These are phyloP conservation scores for Endotrypanum monterogeii DNA, from an alignment of 208 protist species.

Conservation along the genomic window DNA sequence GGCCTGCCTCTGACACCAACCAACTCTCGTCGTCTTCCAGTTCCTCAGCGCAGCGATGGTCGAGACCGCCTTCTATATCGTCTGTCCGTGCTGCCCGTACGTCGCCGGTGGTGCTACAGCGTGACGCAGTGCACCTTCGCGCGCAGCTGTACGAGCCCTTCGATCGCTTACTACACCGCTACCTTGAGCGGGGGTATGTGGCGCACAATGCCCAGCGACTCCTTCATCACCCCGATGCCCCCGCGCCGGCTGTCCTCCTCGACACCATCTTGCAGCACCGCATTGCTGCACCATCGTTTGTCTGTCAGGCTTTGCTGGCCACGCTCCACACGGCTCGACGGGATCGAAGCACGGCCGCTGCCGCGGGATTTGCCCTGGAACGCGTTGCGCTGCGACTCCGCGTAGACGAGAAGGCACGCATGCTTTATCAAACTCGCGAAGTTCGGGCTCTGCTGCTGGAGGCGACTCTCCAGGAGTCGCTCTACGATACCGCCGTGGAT, in stretches of 20 bases:
- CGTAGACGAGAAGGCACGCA: slow-evolving; percentile 1
- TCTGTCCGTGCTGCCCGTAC: neutral
- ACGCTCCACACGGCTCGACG: slow-evolving; percentile 15
- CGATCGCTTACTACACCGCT: slow-evolving; percentile 48
- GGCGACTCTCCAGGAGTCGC: slow-evolving; percentile 39
- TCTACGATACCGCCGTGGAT: slow-evolving; percentile 49
- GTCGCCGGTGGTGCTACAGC: slow-evolving; percentile 13
- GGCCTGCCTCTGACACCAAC: neutral
- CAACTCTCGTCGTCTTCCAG: neutral
- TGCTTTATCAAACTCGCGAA: slow-evolving; percentile 41
- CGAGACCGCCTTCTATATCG: neutral
- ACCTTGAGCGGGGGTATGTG: slow-evolving; percentile 58
- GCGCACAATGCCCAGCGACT: slow-evolving; percentile 35
- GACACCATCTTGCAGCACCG: slow-evolving; percentile 50
- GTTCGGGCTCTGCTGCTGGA: slow-evolving; percentile 58
- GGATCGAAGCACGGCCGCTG: slow-evolving; percentile 16
- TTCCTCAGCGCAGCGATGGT: neutral
- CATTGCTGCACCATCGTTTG: slow-evolving; percentile 50
- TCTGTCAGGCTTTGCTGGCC: slow-evolving; percentile 40
- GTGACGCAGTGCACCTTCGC: slow-evolving; percentile 22
- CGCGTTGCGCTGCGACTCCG: slow-evolving; percentile 18
- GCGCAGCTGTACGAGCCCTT: slow-evolving; percentile 62
- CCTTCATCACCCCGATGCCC: slow-evolving; percentile 65
- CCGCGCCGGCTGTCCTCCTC: slow-evolving; percentile 57
- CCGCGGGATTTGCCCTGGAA: slow-evolving; percentile 21